phyloP scores from a whole-genome alignment of 106 monocot species.

The Alisma plantagoaquatica region DNA sequence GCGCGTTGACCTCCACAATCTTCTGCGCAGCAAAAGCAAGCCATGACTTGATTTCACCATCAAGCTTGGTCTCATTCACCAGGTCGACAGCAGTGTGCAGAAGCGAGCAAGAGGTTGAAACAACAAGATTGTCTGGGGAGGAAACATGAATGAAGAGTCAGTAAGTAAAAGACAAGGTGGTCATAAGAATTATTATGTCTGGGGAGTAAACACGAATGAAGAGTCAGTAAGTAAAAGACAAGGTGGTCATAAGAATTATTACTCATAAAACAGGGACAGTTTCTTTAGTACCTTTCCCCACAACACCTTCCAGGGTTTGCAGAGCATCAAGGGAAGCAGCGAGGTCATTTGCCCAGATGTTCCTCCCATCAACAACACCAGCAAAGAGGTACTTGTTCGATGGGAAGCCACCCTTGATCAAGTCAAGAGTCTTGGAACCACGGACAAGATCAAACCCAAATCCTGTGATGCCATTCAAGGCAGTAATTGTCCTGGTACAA shows the following conservation, averaged over 20 bases:
- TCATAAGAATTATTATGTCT: too few relatives aligned
- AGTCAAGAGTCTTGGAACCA: slow-evolving; percentile 51
- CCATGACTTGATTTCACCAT: slow-evolving; percentile 70
- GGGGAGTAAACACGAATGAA: too few relatives aligned
- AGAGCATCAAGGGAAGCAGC: slow-evolving; percentile 40
- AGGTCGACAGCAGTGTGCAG: slow-evolving; percentile 46
- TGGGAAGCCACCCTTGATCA: slow-evolving; percentile 56
- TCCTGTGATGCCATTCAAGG: slow-evolving; percentile 37
- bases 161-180: too few relatives aligned
- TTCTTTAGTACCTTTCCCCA: slow-evolving; percentile 78
- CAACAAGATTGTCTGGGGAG: slow-evolving; percentile 72
- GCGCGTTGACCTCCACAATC: slow-evolving; percentile 37
- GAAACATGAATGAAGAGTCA: too few relatives aligned
- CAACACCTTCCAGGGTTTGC: slow-evolving; percentile 34
- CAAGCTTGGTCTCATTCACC: slow-evolving; percentile 44
- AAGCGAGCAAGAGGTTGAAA: slow-evolving; percentile 73
- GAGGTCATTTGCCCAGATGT: slow-evolving; percentile 76
- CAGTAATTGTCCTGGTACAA: slow-evolving; percentile 50
- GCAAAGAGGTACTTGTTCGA: slow-evolving; percentile 56
- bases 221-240: too few relatives aligned
- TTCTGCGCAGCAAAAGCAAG: slow-evolving; percentile 82
- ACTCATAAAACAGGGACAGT: too few relatives aligned
- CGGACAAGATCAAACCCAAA: slow-evolving; percentile 67
- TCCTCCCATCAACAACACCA: slow-evolving; percentile 55
- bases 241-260: too few relatives aligned